These are phyloP conservation scores for Ustilago shanxiensis DNA, from an alignment of 1,284 basidiomycete species.

Conservation along the genomic window DNA sequence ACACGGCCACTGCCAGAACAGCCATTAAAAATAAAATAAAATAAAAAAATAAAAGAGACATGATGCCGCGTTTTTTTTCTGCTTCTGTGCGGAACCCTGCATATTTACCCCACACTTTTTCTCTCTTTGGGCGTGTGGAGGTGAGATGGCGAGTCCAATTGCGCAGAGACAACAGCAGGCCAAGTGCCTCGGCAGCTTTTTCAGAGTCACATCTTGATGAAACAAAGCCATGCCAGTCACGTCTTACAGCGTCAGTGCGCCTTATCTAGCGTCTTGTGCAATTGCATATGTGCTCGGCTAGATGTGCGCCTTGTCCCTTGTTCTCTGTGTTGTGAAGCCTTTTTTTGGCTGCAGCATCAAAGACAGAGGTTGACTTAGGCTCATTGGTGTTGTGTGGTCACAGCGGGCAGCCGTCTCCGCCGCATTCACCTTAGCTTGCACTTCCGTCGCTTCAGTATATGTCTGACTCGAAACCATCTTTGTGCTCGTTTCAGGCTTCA, in stretches of 20 bases:
- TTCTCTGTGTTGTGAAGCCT: background rate
- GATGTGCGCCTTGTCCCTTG: slow-evolving; percentile 6
- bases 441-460: slow-evolving; percentile 35
- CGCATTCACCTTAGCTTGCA: background rate
- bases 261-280: slow-evolving; percentile 45
- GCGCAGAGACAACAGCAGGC: slow-evolving; percentile 8
- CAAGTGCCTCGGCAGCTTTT: slow-evolving; percentile 15
- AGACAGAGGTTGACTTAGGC: background rate
- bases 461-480: no score
- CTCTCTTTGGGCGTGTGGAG: slow-evolving; percentile 16
- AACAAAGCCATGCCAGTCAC: background rate
- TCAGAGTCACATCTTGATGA: background rate
- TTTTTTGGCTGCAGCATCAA: background rate
- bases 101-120: slow-evolving; percentile 45
- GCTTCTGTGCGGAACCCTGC: slow-evolving; percentile 30
- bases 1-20: slow-evolving; percentile 5
- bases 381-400: slow-evolving; percentile 3
- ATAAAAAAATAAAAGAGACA: slow-evolving; percentile 9
- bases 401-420: background rate
- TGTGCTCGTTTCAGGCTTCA: no score
- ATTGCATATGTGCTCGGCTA: slow-evolving; percentile 18
- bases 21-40: slow-evolving; percentile 1
- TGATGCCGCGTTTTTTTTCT: slow-evolving; percentile 5
- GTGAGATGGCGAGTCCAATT: background rate
- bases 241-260: slow-evolving; percentile 11